phyloP scores from a whole-genome alignment of 768 basidiomycete species.

The Candolleomyces efflorescens region DNA sequence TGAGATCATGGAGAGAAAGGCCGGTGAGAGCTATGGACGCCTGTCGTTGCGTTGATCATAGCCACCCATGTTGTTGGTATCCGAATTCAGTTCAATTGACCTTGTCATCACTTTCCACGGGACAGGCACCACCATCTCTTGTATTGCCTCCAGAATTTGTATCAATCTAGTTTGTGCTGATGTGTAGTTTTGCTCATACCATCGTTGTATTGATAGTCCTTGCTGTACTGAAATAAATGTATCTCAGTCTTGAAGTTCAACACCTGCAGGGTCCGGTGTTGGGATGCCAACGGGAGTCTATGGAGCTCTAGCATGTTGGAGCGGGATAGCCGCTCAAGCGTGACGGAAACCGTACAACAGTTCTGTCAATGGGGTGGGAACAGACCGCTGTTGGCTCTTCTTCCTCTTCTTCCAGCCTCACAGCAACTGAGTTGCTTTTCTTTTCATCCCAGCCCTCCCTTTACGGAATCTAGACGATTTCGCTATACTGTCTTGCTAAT shows the following conservation, averaged over 20 bases:
- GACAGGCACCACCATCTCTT: neutral
- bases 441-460: too few species aligned
- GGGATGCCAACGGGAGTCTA: constrained; percentile 1
- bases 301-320: neutral
- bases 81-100: neutral
- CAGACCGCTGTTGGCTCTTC: neutral
- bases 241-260: neutral
- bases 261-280: neutral
- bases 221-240: neutral
- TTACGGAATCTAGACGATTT: neutral
- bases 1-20: constrained; percentile 89
- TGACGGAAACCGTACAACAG: neutral
- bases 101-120: neutral
- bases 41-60: constrained; percentile 25
- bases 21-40: constrained; percentile 67
- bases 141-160: neutral
- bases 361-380: constrained; percentile 1
- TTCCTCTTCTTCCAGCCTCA: neutral
- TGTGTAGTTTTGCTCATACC: neutral
- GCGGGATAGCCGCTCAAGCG: neutral
- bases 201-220: neutral
- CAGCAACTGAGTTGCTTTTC: neutral
- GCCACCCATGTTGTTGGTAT: constrained; percentile 9
- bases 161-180: neutral
- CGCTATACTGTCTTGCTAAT: neutral